Evolutionary conservation across 495 filamentous ascomycete genomes (phyloP), one percentile per base, ranked within the genome.

Genomic region (Penicillium macrosclerotiorum): DNA sequence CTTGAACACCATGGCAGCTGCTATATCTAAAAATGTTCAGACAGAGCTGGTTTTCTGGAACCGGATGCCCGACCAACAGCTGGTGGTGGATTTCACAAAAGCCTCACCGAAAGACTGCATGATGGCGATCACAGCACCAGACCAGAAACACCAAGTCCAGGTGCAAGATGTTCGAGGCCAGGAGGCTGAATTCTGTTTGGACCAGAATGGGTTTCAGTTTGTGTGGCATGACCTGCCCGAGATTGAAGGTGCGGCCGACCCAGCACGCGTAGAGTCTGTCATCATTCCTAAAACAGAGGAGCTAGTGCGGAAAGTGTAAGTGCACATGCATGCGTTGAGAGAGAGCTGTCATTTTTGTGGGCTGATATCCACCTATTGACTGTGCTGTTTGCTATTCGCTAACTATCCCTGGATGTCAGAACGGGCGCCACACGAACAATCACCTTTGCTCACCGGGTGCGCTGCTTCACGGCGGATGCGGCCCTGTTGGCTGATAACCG

Each of bases 221-320:
- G 32, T 45, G 8, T 39, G n/a, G 24, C 50, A 57, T 25, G 50
- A 50, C 8, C 40, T 50, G 8, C 45, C 45, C n/a, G 54, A 25
- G 16, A 37, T 50, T 8, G 45, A 32, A 30, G 24, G 19, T 5
- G 22, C 26, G 18, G 33, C 46, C 11, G 37, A 50, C n/a, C 18
- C 20, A 18, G 25, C 13, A 8, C 24, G 36, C 27, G 27, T 46
- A 8, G 24, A 48, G 14, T 16, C 42, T 8, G 27, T 30, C 14
- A 41, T 52, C 36, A 38, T 59, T 22, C 47, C 55, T 2, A 16
- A 44, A 31, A 59, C 41, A 5, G 47, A 49, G 29, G 37, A 45
- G 17, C 16, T 52, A 30, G 47, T 55, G 18, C 36, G 36, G 14
- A 32, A 48, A 19, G 13, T 52, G 51, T 49, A n/a, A 45, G 51